Percentiles rank a stretch among this genome's conserved stretches.
Evolutionary conservation across 1,139 yeast genomes (phyloP).

Genomic region (Zygoascus hellenicus): DNA sequence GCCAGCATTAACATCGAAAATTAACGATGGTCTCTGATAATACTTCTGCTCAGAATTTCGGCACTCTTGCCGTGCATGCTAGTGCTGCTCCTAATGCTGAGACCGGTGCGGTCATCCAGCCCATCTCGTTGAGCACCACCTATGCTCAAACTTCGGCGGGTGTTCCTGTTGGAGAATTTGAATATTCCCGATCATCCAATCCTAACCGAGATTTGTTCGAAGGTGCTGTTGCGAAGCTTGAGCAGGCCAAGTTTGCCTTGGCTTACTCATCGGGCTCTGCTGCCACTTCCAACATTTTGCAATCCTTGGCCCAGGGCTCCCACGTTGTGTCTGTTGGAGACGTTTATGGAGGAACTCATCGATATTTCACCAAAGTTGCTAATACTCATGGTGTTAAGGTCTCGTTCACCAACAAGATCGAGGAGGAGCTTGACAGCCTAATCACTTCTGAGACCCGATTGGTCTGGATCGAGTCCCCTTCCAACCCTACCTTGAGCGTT

Average conservation of each 20-base stretch:
- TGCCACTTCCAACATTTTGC: conserved; percentile 72
- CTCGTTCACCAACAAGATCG: conserved; percentile 61
- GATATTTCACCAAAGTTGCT: conserved; percentile 86
- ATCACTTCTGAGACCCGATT: conserved; percentile 58
- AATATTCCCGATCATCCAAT: conserved; percentile 82
- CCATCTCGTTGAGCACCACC: conserved; percentile 80
- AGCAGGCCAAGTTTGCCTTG: conserved; percentile 68
- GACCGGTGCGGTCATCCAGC: conserved; percentile 86
- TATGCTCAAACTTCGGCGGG: conserved; percentile 78
- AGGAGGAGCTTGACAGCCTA: conserved; percentile 50
- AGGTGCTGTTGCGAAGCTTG: conserved; percentile 72
- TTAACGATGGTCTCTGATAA: conserved; percentile 9
- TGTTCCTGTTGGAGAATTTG: conserved; percentile 71
- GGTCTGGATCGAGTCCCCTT: conserved; percentile 88
- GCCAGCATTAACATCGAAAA: too few relatives aligned
- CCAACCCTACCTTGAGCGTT: conserved; percentile 77
- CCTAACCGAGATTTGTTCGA: conserved; percentile 86
- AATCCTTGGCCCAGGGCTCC: conserved; percentile 64
- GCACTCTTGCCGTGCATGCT: conserved; percentile 79
- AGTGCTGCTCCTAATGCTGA: conserved; percentile 68
- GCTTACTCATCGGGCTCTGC: conserved; percentile 88
- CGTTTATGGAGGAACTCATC: conserved; percentile 90
- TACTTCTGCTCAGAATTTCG: conserved; percentile 40
- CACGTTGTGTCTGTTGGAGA: conserved; percentile 82
- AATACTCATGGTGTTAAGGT: conserved; percentile 70